These are phyloP conservation scores for Fragilaria radians DNA, from an alignment of 108 stramenopile species.

Conservation along the genomic window DNA sequence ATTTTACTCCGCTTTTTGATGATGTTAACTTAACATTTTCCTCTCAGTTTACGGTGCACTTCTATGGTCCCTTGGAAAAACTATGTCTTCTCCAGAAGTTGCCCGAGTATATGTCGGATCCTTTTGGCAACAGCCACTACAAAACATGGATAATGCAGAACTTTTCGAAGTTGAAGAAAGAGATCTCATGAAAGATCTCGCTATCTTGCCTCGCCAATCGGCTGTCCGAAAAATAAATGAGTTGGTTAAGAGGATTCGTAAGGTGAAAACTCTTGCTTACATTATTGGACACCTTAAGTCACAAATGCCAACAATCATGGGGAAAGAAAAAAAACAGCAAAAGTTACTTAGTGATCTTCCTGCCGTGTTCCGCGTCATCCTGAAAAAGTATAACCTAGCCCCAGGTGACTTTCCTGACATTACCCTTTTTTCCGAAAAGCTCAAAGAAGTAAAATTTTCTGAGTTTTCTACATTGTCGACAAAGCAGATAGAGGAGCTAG, in stretches of 20 bases:
- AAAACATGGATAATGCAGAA: slow-evolving; percentile 78
- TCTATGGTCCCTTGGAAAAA: slow-evolving; percentile 97
- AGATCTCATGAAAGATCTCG: slow-evolving; percentile 95
- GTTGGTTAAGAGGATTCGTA: slow-evolving; percentile 94
- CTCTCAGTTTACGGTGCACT: slow-evolving; percentile 89
- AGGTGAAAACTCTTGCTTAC: slow-evolving; percentile 89
- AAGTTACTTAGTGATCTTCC: slow-evolving; percentile 90
- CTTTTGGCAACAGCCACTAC: slow-evolving; percentile 86
- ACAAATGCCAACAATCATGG: slow-evolving; percentile 96
- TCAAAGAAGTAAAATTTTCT: slow-evolving; percentile 71
- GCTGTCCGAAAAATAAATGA: slow-evolving; percentile 98
- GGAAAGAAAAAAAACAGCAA: slow-evolving; percentile 96
- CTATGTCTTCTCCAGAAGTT: slow-evolving; percentile 92
- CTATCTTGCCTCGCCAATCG: slow-evolving; percentile 89
- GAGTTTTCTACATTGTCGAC: slow-evolving; percentile 51
- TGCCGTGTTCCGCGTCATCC: slow-evolving; percentile 87
- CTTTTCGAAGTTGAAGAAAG: slow-evolving; percentile 86
- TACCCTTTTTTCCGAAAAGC: slow-evolving; percentile 66
- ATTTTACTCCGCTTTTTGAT: slow-evolving; percentile 1
- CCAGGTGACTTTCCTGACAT: slow-evolving; percentile 88
- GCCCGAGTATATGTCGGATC: slow-evolving; percentile 95
- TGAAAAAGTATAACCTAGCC: slow-evolving; percentile 88
- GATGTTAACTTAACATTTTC: neutral
- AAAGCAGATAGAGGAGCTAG: slow-evolving; percentile 35
- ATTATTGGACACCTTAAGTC: slow-evolving; percentile 90